Evolutionary conservation across 2,329 filamentous ascomycete genomes (phyloP), one percentile per base, ranked within the genome.

Genomic region (Aotearoamyces nothofagi): DNA sequence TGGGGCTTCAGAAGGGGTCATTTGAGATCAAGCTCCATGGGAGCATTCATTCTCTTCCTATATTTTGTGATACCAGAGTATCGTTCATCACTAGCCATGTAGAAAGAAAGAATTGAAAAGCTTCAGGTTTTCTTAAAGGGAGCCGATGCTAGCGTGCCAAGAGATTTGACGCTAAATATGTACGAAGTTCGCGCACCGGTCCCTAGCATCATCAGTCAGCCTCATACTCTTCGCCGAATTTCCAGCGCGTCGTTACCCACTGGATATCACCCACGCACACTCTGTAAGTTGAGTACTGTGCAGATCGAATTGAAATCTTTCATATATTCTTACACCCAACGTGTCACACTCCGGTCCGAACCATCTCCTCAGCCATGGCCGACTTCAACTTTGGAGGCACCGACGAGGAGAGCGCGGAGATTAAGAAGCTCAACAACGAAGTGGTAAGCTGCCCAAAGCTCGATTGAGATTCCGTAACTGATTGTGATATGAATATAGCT

Each of bases 371-470:
- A n/a, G n/a, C n/a, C n/a, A 83, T 83, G 77, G 69, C 69, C 43
- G 78, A 83, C 54, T 77, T 78, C 54, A 66, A 71, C 46, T 83
- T 69, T 51, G 76, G 75, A 44, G 71, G 73, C 45, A 69, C 71
- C 14, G 80, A 87, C 22, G 81, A 87, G 56, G 81, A 90, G 58
- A 82, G 78, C 51, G 68, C 68, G 38, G 79, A 87, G 58, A 70
- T 92, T 46, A 79, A 71, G 57, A 82, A 80, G 56, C 67, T 87
- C 36, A 73, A 79, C 41, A 58, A 62, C 30, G 79, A 86, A 47
- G 69, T 92, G 46, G 84, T 92, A 66, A 46, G 77, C 62, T 27
- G 15, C 33, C 19, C n/a, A n/a, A n/a, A n/a, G n/a, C n/a, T n/a
- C n/a, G n/a, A n/a, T n/a, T n/a, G n/a, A n/a, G n/a, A n/a, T n/a